Conservation (phyloP, 2,329 filamentous ascomycete genomes). For the Penicillium capsulatum region DNA sequence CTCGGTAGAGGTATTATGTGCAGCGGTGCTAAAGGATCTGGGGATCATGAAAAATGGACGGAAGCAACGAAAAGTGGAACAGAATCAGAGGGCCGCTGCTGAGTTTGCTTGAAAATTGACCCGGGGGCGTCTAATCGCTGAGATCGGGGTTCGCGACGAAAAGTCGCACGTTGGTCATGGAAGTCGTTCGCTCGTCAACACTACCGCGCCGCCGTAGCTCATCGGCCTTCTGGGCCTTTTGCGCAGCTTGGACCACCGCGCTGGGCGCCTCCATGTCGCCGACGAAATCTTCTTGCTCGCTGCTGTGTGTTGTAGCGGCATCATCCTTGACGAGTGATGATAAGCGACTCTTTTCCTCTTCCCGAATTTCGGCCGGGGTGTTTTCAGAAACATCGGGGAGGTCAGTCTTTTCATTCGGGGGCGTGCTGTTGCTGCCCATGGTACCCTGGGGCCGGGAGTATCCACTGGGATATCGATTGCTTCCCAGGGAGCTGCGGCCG, state of each 20-base stretch:
- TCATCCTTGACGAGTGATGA: slow-evolving; percentile 28
- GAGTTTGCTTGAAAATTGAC: slow-evolving; percentile 2
- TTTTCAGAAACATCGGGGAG: slow-evolving; percentile 43
- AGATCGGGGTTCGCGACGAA: slow-evolving; percentile 49
- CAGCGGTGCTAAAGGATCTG: slow-evolving; percentile 12
- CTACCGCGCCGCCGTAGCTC: slow-evolving; percentile 46
- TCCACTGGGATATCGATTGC: slow-evolving; percentile 44
- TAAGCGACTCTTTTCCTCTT: slow-evolving; percentile 25
- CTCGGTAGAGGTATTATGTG: slow-evolving; percentile 23
- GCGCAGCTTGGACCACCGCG: slow-evolving; percentile 36
- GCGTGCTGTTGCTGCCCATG: slow-evolving; percentile 51
- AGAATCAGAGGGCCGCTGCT: slow-evolving; percentile 7
- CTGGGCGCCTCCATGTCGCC: slow-evolving; percentile 49
- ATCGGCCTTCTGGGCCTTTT: slow-evolving; percentile 42
- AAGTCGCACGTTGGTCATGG: slow-evolving; percentile 45
- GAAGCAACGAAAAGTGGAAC: slow-evolving; percentile 5
- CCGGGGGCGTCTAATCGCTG: slow-evolving; percentile 31
- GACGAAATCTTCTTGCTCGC: slow-evolving; percentile 48
- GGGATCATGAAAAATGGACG: slow-evolving; percentile 17
- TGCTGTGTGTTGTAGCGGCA: slow-evolving; percentile 29
- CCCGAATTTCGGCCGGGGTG: slow-evolving; percentile 27
- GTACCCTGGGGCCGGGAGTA: slow-evolving; percentile 43
- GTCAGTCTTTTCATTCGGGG: slow-evolving; percentile 45
- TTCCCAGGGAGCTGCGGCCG: slow-evolving; percentile 55
- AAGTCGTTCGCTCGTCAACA: slow-evolving; percentile 47